A percentile compares a stretch with the other conserved stretches of the same genome.
Conservation (phyloP, 371 early-diverging fungal species). For the Mucor racemosus region DNA sequence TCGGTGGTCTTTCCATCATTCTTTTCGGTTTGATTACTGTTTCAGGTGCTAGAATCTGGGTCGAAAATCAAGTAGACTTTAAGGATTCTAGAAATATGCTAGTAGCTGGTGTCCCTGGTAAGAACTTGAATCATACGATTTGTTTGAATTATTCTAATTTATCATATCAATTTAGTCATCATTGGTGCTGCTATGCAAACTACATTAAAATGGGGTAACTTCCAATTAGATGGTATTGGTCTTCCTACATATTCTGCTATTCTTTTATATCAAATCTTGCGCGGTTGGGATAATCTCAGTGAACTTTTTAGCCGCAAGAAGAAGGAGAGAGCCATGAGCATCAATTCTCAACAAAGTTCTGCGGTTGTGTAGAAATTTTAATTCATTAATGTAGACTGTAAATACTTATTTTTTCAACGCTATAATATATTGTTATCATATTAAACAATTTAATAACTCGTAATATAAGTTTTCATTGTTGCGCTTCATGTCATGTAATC, state of each 20-base stretch:
- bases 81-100: conserved; percentile 57
- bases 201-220: conserved; percentile 45
- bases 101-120: conserved; percentile 54
- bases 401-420: not conserved
- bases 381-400: conserved; percentile 14
- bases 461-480: too few species aligned
- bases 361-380: conserved; percentile 4
- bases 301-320: conserved; percentile 18
- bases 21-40: conserved; percentile 62
- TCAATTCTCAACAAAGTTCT: conserved; percentile 7
- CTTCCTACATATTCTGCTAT: conserved; percentile 45
- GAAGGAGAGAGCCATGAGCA: conserved; percentile 9
- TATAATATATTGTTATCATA: not conserved
- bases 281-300: conserved; percentile 32
- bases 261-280: conserved; percentile 43
- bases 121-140: not conserved
- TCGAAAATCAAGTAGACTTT: conserved; percentile 59
- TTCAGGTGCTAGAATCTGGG: conserved; percentile 68
- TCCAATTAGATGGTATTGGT: conserved; percentile 53
- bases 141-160: not conserved
- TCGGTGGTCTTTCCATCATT: conserved; percentile 62
- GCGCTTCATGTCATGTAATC: too few species aligned
- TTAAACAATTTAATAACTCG: too few species aligned
- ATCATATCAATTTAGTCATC: conserved; percentile 21
- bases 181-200: conserved; percentile 54